These are phyloP conservation scores for Sugiyamaella neomexicana DNA, from an alignment of 1,139 yeast genomes.

Conservation along the genomic window DNA sequence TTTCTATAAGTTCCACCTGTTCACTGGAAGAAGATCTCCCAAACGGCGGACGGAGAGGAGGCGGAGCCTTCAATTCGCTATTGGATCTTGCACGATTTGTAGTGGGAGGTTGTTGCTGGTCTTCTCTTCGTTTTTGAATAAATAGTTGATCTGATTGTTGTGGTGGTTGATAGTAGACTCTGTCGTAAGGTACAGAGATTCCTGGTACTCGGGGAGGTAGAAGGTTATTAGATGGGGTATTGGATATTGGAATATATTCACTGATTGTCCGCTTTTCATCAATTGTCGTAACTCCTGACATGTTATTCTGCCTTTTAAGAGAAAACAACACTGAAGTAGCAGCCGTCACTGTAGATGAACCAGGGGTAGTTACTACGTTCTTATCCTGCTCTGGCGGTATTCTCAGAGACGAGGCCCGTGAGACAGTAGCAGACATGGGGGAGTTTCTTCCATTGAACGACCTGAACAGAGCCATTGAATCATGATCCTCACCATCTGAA, in stretches of 20 bases:
- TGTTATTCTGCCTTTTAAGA: constrained; percentile 3
- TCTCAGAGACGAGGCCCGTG: constrained; percentile 27
- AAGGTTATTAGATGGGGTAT: constrained; percentile 13
- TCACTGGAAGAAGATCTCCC: constrained; percentile 20
- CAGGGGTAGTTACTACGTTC: constrained; percentile 2
- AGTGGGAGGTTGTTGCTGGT: background rate
- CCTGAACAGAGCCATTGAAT: constrained; percentile 25
- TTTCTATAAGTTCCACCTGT: constrained; percentile 11
- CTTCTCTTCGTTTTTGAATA: constrained; percentile 2
- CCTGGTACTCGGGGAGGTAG: constrained; percentile 17
- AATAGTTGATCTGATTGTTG: background rate
- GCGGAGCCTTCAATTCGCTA: constrained; percentile 16
- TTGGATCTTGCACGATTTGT: constrained; percentile 11
- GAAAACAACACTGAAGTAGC: constrained; percentile 7
- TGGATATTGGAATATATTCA: constrained; percentile 25
- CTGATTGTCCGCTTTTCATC: constrained; percentile 23
- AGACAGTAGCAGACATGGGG: constrained; percentile 31
- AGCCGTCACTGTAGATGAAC: constrained; percentile 10
- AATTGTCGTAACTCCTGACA: background rate
- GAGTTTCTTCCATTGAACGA: constrained; percentile 30
- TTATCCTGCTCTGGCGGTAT: constrained; percentile 11
- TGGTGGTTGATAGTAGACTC: background rate
- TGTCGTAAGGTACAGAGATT: background rate
- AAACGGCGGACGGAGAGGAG: constrained; percentile 15
- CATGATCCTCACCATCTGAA: constrained; percentile 17